phyloP scores from a whole-genome alignment of 2,329 filamentous ascomycete genomes.

The Exophiala oligosperma region DNA sequence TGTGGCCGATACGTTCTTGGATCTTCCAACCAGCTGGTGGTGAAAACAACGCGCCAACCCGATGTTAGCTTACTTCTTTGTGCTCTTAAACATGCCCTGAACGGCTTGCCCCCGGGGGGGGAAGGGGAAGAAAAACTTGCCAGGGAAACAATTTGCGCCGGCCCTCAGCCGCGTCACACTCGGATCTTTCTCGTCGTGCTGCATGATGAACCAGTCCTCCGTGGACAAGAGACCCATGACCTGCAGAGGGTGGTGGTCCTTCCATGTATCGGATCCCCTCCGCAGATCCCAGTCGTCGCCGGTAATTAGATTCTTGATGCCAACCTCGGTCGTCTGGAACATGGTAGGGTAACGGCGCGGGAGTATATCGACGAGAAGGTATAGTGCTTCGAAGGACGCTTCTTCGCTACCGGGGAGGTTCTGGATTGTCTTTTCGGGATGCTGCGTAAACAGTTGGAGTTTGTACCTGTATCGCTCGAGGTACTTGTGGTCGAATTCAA shows the following conservation, averaged over 20 bases:
- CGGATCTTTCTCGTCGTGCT: background rate
- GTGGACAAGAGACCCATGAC: slow-evolving; percentile 5
- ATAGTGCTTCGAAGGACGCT: slow-evolving; percentile 4
- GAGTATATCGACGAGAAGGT: background rate
- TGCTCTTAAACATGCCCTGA: no score
- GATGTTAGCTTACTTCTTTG: background rate
- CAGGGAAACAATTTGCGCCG: slow-evolving; percentile 4
- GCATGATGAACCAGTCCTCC: slow-evolving; percentile 9
- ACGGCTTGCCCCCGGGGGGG: no score
- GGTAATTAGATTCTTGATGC: slow-evolving; percentile 3
- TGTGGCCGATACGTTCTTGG: slow-evolving; percentile 7
- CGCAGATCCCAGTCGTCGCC: slow-evolving; percentile 4
- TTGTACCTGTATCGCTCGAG: slow-evolving; percentile 3
- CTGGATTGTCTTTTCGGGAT: slow-evolving; percentile 3
- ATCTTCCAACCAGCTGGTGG: background rate
- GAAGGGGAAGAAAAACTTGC: background rate
- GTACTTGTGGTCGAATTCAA: slow-evolving; percentile 4
- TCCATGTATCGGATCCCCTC: background rate
- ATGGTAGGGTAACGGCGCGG: slow-evolving; percentile 3
- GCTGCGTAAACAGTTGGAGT: background rate
- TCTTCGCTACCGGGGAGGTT: background rate
- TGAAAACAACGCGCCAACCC: background rate
- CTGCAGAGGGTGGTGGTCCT: slow-evolving; percentile 1
- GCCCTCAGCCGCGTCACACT: background rate
- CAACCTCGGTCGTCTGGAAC: background rate